Evolutionary conservation across 176 grass and related monocot genomes (phyloP), one percentile per base, ranked within the genome.

Genomic region (Saccharum officinarum): DNA sequence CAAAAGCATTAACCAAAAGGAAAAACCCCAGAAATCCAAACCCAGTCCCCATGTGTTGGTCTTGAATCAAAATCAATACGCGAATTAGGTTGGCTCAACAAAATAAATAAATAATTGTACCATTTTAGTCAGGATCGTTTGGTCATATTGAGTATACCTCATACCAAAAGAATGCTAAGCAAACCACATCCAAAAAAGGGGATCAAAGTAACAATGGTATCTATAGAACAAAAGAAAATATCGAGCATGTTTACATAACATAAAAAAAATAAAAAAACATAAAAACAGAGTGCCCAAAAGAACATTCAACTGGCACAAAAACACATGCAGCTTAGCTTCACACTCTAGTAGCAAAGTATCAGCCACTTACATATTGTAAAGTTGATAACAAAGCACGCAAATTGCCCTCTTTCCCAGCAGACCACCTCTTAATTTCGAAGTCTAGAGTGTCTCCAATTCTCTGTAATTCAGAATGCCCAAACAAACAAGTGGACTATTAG

Each of bases 341-440:
- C 23, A 72, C 41, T 55, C 63, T n/a, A 63, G 23, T 66, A 17
- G 8, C 52, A 52, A 81, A 31, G 64, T 44, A 77, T 46, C 6
- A 44, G 46, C 23, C 12, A 81, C 93, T 99, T 54, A 99, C 97
- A 89, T 94, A 96, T 86, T 99, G 97, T 83, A 96, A 87, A 77
- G 91, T 96, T 79, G 93, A 95, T 67, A 99, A 75, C 82, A 99
- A 86, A 57, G 97, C 87, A 87, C 97, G 97, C 76, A 99, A 82
- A 71, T 99, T 99, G 86, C 88, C 86, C 86, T 99, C 97, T 91
- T 96, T 99, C 72, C 97, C 97, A 86, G 93, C 91, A 82, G 97
- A 84, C 97, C 97, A 99, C 50, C 97, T 91, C 86, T 91, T 99
- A 78, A 99, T 96, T 86, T 99, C 97, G 23, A 94, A 89, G 87